Percentiles rank a stretch among this genome's conserved stretches.
These are phyloP conservation scores for Trichoderma sp. DNA, from an alignment of 2,329 filamentous ascomycete genomes.

Conservation along the genomic window DNA sequence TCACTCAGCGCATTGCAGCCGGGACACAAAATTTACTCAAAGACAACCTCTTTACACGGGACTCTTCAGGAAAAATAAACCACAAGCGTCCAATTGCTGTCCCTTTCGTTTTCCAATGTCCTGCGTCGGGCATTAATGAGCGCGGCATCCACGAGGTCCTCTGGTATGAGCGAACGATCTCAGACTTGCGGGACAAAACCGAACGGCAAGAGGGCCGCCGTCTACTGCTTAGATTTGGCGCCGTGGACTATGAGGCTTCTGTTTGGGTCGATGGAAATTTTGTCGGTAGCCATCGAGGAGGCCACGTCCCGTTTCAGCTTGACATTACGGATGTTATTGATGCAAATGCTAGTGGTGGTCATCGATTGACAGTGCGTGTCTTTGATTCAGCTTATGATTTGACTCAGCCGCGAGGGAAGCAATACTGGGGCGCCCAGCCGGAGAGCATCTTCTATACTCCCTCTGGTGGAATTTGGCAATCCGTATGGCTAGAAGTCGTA, in stretches of 20 bases:
- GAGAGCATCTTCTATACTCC: slow-evolving; percentile 63
- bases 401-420: slow-evolving; percentile 66
- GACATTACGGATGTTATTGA: slow-evolving; percentile 55
- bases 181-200: slow-evolving; percentile 48
- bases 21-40: slow-evolving; percentile 50
- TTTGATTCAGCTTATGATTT: slow-evolving; percentile 66
- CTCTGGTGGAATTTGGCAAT: slow-evolving; percentile 60
- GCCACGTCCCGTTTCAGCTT: slow-evolving; percentile 60
- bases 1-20: slow-evolving; percentile 49
- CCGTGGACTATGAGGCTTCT: slow-evolving; percentile 62
- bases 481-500: slow-evolving; percentile 58
- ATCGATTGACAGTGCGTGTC: slow-evolving; percentile 57
- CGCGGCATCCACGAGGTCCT: slow-evolving; percentile 65
- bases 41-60: slow-evolving; percentile 43
- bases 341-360: slow-evolving; percentile 27
- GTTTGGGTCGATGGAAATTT: slow-evolving; percentile 57
- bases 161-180: slow-evolving; percentile 62
- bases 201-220: slow-evolving; percentile 45
- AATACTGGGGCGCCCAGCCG: slow-evolving; percentile 63
- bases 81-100: slow-evolving; percentile 58
- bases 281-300: slow-evolving; percentile 57
- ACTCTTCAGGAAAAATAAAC: slow-evolving; percentile 31
- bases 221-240: slow-evolving; percentile 58
- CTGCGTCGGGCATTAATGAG: slow-evolving; percentile 63
- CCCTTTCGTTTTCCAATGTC: slow-evolving; percentile 66